These are phyloP conservation scores for Aspergillus baeticus DNA, from an alignment of 495 filamentous ascomycete species.

Conservation along the genomic window DNA sequence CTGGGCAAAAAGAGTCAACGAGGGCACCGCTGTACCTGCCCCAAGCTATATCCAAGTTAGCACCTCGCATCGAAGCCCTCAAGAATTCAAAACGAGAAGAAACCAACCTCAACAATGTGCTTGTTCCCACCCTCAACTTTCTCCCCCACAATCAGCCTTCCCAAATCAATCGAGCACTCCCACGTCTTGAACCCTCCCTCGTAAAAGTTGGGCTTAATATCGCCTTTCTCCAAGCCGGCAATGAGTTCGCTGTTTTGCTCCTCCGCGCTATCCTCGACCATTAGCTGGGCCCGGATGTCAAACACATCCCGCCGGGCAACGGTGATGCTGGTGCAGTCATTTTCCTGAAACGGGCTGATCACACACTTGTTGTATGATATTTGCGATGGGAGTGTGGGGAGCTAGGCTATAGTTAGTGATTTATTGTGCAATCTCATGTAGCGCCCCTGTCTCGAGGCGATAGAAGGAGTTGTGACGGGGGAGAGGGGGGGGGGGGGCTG, in stretches of 20 bases:
- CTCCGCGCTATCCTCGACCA: slow-evolving; percentile 71
- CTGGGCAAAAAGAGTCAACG: slow-evolving; percentile 71
- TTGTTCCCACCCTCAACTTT: slow-evolving; percentile 34
- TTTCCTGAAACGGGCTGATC: slow-evolving; percentile 46
- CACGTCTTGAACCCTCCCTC: slow-evolving; percentile 99
- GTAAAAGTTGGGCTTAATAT: slow-evolving; percentile 88
- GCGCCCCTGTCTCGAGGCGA: too few species aligned
- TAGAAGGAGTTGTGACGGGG: too few species aligned
- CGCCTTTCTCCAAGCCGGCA: slow-evolving; percentile 69
- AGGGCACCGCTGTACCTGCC: slow-evolving; percentile 86
- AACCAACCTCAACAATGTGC: slow-evolving; percentile 74
- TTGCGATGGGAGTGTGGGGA: slow-evolving; percentile 71
- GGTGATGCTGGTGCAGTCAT: slow-evolving; percentile 29
- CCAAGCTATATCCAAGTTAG: slow-evolving; percentile 61
- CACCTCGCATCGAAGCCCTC: not conserved
- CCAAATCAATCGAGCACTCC: slow-evolving; percentile 91
- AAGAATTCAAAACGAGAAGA: not conserved
- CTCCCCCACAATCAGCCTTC: slow-evolving; percentile 50
- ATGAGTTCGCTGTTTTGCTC: slow-evolving; percentile 45
- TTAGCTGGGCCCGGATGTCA: slow-evolving; percentile 90
- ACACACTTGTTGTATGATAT: slow-evolving; percentile 68
- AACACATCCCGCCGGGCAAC: slow-evolving; percentile 87
- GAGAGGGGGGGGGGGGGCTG: too few species aligned
- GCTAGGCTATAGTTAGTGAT: slow-evolving; percentile 50
- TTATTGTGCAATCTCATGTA: too few species aligned